phyloP scores from a whole-genome alignment of 2,329 filamentous ascomycete species.

The Davidsoniella eucalypti region DNA sequence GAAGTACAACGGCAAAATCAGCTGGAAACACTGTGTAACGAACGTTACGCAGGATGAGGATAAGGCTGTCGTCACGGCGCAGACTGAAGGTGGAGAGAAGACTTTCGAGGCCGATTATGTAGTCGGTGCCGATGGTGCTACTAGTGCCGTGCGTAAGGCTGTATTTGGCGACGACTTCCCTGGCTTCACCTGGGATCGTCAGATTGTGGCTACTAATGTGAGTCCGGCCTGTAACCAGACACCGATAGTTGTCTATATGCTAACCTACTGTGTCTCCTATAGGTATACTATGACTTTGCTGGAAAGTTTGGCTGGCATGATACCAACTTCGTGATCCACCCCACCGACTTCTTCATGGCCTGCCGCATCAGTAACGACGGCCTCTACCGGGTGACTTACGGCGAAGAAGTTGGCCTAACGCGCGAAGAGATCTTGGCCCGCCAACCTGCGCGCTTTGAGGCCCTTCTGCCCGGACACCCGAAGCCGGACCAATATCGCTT shows the following conservation, averaged over 20 bases:
- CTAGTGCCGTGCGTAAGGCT: conserved; percentile 29
- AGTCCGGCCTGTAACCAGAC: conserved; percentile 13
- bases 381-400: conserved; percentile 47
- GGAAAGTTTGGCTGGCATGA: conserved; percentile 35
- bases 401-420: conserved; percentile 36
- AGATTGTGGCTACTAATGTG: conserved; percentile 47
- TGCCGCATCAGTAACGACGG: conserved; percentile 41
- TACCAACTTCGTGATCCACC: conserved; percentile 45
- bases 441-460: conserved; percentile 32
- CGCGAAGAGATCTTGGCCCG: conserved; percentile 14
- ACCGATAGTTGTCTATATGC: background rate
- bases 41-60: conserved; percentile 29
- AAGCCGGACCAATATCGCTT: conserved; percentile 40
- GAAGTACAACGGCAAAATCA: conserved; percentile 21
- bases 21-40: conserved; percentile 31
- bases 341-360: conserved; percentile 44
- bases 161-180: conserved; percentile 40
- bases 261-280: background rate
- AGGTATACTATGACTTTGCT: conserved; percentile 46
- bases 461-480: conserved; percentile 42
- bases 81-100: conserved; percentile 22
- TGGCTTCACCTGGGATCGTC: conserved; percentile 41
- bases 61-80: conserved; percentile 29
- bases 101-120: conserved; percentile 34
- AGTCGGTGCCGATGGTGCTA: conserved; percentile 39